Evolutionary conservation across 495 filamentous ascomycete species (phyloP).

Genomic region (Trichoderma orchidacearum): DNA sequence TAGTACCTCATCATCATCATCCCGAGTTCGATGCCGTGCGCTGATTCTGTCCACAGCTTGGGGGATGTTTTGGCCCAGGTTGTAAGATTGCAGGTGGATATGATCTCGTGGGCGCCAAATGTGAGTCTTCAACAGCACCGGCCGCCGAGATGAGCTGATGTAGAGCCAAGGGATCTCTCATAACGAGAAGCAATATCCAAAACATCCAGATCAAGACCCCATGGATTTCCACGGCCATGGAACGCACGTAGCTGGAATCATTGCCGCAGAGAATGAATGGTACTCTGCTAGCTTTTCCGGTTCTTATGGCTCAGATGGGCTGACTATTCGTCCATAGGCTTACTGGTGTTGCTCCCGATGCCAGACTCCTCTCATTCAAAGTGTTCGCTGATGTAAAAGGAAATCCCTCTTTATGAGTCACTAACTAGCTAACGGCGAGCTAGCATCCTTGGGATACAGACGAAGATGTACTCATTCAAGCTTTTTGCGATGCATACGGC

Average conservation of each 20-base stretch:
- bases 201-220: conserved; percentile 24
- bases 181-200: conserved; percentile 4
- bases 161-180: conserved; percentile 10
- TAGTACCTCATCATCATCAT: not conserved
- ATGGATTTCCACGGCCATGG: conserved; percentile 29
- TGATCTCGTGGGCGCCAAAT: conserved; percentile 17
- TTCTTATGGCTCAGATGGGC: not conserved
- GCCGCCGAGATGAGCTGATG: not conserved
- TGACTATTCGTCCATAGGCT: conserved; percentile 12
- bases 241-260: conserved; percentile 35
- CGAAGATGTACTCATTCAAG: conserved; percentile 16
- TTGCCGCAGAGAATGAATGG: conserved; percentile 28
- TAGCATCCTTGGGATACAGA: conserved; percentile 7
- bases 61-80: conserved; percentile 20
- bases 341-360: conserved; percentile 35
- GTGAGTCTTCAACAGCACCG: conserved; percentile 2
- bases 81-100: conserved; percentile 21
- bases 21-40: not conserved
- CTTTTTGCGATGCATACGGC: conserved; percentile 15
- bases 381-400: conserved; percentile 20
- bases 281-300: not conserved
- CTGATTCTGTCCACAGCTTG: conserved; percentile 9
- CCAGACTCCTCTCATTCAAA: conserved; percentile 32
- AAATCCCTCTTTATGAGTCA: not conserved
- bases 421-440: not conserved